phyloP scores from a whole-genome alignment of 2,329 filamentous ascomycete species.

The Neonectria neomacrospora region DNA sequence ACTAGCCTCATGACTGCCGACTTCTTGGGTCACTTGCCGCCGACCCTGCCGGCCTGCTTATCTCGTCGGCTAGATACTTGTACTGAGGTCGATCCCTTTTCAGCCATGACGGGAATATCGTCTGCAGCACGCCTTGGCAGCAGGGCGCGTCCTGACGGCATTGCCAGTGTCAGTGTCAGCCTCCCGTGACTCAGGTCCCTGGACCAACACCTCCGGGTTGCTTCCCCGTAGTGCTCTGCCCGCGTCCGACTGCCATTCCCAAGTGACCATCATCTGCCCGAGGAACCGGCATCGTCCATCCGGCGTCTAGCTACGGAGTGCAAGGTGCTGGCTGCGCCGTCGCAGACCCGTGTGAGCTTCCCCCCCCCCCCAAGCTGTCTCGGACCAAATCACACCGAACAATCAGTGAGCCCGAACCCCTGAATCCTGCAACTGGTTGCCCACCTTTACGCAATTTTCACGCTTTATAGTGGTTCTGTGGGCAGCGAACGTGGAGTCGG shows the following conservation, averaged over 20 bases:
- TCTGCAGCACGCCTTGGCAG: not conserved
- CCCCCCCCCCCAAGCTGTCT: not conserved
- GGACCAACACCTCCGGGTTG: not conserved
- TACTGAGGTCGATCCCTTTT: not conserved
- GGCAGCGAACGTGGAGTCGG: not conserved
- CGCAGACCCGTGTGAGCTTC: not conserved
- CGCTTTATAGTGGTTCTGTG: not conserved
- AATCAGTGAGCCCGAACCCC: not conserved
- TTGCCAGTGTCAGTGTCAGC: not conserved
- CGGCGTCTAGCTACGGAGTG: not conserved
- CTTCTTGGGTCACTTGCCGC: not conserved
- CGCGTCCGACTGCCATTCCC: not conserved
- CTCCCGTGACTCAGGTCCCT: not conserved
- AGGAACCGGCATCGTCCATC: not conserved
- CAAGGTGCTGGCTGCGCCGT: not conserved
- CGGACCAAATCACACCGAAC: not conserved
- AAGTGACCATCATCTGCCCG: not conserved
- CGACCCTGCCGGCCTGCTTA: not conserved
- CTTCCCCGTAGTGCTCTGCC: not conserved
- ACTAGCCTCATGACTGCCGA: not conserved
- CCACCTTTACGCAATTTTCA: not conserved
- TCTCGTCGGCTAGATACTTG: not conserved
- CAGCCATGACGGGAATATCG: not conserved
- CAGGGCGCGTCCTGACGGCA: not conserved
- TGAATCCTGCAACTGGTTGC: not conserved